phyloP scores from a whole-genome alignment of 2,329 filamentous ascomycete species.

The Erysiphe pulchra region DNA sequence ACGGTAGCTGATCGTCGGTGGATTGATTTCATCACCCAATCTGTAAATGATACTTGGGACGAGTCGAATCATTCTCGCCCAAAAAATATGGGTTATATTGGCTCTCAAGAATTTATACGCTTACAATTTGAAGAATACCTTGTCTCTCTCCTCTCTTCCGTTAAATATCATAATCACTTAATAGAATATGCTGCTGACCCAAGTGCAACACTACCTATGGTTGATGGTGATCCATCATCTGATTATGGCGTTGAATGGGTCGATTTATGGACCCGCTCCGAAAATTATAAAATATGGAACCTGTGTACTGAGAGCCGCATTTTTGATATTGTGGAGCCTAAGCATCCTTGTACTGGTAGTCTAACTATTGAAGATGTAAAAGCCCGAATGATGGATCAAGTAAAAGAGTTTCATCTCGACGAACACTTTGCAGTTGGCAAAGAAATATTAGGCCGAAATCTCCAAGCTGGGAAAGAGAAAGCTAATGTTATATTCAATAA shows the following conservation, averaged over 20 bases:
- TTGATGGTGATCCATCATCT: slow-evolving; percentile 58
- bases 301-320: slow-evolving; percentile 58
- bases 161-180: slow-evolving; percentile 65
- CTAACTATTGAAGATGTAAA: slow-evolving; percentile 88
- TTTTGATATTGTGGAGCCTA: slow-evolving; percentile 82
- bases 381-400: slow-evolving; percentile 66
- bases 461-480: slow-evolving; percentile 73
- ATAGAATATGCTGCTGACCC: slow-evolving; percentile 26
- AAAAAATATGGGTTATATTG: slow-evolving; percentile 85
- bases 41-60: slow-evolving; percentile 92
- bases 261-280: slow-evolving; percentile 63
- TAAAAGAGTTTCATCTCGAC: slow-evolving; percentile 81
- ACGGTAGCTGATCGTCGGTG: slow-evolving; percentile 76
- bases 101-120: slow-evolving; percentile 91
- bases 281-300: slow-evolving; percentile 81
- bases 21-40: slow-evolving; percentile 88
- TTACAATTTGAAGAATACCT: slow-evolving; percentile 95
- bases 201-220: slow-evolving; percentile 32
- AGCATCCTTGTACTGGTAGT: slow-evolving; percentile 78
- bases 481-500: slow-evolving; percentile 69
- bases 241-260: slow-evolving; percentile 76
- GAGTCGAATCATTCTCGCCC: slow-evolving; percentile 67
- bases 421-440: slow-evolving; percentile 63
- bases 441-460: slow-evolving; percentile 66
- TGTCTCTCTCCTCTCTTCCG: slow-evolving; percentile 60